Evolutionary conservation across 1,139 yeast species (phyloP).

Genomic region (Yamadazyma friedrichii): DNA sequence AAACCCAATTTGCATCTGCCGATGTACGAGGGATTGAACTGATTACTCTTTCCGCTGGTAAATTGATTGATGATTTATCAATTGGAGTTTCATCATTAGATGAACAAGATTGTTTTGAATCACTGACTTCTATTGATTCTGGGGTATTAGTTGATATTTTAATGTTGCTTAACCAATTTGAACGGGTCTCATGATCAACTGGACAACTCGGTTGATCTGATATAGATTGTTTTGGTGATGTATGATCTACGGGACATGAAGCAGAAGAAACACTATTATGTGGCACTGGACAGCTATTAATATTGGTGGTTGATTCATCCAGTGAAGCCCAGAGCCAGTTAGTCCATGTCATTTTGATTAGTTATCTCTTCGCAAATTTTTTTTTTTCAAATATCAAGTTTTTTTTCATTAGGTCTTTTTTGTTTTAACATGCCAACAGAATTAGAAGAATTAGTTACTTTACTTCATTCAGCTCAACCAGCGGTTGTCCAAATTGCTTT

Average conservation of each 20-base stretch:
- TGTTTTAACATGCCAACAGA: constrained; percentile 70
- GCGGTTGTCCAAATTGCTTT: constrained; percentile 84
- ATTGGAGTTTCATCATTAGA: constrained; percentile 18
- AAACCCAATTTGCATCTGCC: constrained; percentile 72
- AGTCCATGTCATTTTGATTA: constrained; percentile 4
- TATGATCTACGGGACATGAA: constrained; percentile 4
- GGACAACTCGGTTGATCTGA: constrained; percentile 47
- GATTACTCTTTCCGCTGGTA: constrained; percentile 70
- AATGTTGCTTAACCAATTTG: constrained; percentile 52
- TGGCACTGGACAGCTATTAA: constrained; percentile 3
- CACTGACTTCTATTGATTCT: constrained; percentile 38
- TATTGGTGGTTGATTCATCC: background rate
- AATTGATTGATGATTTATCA: constrained; percentile 11
- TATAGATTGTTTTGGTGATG: background rate
- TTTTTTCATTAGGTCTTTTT: too few species aligned
- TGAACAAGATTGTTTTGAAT: constrained; percentile 46
- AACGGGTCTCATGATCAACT: constrained; percentile 62
- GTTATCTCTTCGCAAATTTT: too few species aligned
- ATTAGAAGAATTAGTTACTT: constrained; percentile 70
- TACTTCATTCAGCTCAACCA: constrained; percentile 80
- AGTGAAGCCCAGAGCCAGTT: constrained; percentile 8
- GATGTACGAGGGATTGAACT: constrained; percentile 85
- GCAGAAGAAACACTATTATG: background rate
- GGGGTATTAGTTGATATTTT: constrained; percentile 29
- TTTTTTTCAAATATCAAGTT: too few species aligned